Conservation (phyloP, 768 basidiomycete species). For the Lactifluus echinatus region DNA sequence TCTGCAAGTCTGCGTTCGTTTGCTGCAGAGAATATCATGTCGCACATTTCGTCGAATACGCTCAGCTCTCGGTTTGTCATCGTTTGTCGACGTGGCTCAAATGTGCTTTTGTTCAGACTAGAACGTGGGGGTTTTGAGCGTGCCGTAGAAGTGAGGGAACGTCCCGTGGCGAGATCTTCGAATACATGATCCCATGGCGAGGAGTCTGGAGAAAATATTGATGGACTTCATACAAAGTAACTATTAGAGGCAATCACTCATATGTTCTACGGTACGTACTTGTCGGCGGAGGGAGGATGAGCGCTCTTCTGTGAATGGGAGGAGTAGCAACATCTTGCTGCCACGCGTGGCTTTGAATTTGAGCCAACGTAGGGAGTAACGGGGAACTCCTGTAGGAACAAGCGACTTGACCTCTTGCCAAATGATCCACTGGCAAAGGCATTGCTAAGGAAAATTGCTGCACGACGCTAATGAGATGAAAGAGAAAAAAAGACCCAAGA, state of each 20-base stretch:
- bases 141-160: constrained; percentile 17
- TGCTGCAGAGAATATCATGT: constrained; percentile 51
- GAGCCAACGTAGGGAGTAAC: background rate
- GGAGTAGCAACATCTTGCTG: background rate
- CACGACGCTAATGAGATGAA: background rate
- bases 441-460: background rate
- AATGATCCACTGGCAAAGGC: background rate
- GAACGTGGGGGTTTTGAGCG: constrained; percentile 4
- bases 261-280: background rate
- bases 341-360: background rate
- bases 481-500: background rate
- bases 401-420: background rate
- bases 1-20: constrained; percentile 27
- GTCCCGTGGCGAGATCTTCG: constrained; percentile 31
- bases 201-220: constrained; percentile 25
- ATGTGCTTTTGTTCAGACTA: background rate
- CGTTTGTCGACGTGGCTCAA: constrained; percentile 36
- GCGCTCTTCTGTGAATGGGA: constrained; percentile 1
- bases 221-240: constrained; percentile 2
- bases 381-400: background rate
- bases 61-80: constrained; percentile 62
- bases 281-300: background rate
- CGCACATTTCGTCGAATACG: constrained; percentile 67
- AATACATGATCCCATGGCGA: constrained; percentile 50
- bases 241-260: background rate